Conservation (phyloP, 1,284 basidiomycete species). For the Boletus subluridellus region DNA sequence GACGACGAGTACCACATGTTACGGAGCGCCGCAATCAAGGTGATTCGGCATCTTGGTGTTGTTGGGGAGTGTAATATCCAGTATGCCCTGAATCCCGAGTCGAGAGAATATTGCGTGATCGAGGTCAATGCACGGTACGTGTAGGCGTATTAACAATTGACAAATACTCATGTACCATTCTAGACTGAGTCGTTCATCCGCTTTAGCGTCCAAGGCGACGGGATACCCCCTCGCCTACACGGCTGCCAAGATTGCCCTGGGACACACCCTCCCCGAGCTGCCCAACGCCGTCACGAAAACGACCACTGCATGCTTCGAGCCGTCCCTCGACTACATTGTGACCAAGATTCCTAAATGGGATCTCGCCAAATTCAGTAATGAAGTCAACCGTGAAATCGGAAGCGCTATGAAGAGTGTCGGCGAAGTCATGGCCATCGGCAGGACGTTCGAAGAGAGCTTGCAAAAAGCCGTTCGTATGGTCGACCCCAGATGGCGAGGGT, state of each 20-base stretch:
- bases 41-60: slow-evolving; percentile 95
- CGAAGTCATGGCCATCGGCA: slow-evolving; percentile 99
- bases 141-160: background rate
- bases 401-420: slow-evolving; percentile 99
- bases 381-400: slow-evolving; percentile 94
- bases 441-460: slow-evolving; percentile 97
- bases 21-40: slow-evolving; percentile 95
- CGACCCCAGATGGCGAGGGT: slow-evolving; percentile 85
- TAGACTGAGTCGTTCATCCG: slow-evolving; percentile 66
- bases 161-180: slow-evolving; percentile 7
- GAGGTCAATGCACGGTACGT: slow-evolving; percentile 90
- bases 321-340: slow-evolving; percentile 99
- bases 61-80: slow-evolving; percentile 99
- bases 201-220: slow-evolving; percentile 97
- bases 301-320: slow-evolving; percentile 99
- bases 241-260: slow-evolving; percentile 98
- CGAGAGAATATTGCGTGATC: slow-evolving; percentile 96
- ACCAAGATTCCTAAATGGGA: slow-evolving; percentile 99
- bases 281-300: slow-evolving; percentile 99
- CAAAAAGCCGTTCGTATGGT: slow-evolving; percentile 99
- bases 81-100: slow-evolving; percentile 93
- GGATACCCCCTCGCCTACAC: slow-evolving; percentile 99
- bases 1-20: slow-evolving; percentile 99
- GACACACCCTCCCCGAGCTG: slow-evolving; percentile 95
- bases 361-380: slow-evolving; percentile 91